Evolutionary conservation across 441 rosid species (phyloP).

Genomic region (Melastoma candidum): DNA sequence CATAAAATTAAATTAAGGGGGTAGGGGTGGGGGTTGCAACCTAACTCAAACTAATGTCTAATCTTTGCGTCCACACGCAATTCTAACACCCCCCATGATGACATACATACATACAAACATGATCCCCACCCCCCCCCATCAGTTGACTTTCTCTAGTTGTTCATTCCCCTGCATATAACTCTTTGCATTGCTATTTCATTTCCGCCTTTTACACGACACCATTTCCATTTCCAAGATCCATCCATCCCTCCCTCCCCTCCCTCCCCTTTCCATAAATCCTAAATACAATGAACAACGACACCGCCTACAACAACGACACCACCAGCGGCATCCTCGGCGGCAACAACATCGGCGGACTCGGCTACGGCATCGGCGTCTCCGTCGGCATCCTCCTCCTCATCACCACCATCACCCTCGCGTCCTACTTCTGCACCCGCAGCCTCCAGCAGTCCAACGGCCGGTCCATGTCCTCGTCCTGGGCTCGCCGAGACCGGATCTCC

Average conservation of each 20-base stretch:
- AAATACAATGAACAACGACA: slow-evolving; percentile 25
- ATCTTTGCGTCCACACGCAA: too few relatives aligned
- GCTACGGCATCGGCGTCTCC: slow-evolving; percentile 73
- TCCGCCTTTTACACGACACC: too few relatives aligned
- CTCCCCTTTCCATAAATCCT: neutral
- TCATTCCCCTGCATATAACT: too few relatives aligned
- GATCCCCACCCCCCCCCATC: too few relatives aligned
- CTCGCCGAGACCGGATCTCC: slow-evolving; percentile 4
- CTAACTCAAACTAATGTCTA: too few relatives aligned
- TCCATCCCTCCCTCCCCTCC: neutral
- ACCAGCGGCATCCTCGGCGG: slow-evolving; percentile 34
- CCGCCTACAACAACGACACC: slow-evolving; percentile 1
- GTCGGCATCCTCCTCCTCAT: slow-evolving; percentile 74
- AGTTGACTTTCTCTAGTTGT: too few relatives aligned
- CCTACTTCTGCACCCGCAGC: slow-evolving; percentile 64
- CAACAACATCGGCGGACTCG: slow-evolving; percentile 46
- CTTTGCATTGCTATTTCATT: too few relatives aligned
- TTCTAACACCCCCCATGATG: too few relatives aligned
- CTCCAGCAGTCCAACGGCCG: neutral
- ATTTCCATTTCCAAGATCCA: too few relatives aligned
- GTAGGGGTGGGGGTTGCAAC: too few relatives aligned
- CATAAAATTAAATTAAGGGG: too few relatives aligned
- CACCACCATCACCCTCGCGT: slow-evolving; percentile 77
- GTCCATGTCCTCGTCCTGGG: slow-evolving; percentile 10
- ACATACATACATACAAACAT: too few relatives aligned